phyloP scores from a whole-genome alignment of 1,284 basidiomycete genomes.

The Tilletia setariae region DNA sequence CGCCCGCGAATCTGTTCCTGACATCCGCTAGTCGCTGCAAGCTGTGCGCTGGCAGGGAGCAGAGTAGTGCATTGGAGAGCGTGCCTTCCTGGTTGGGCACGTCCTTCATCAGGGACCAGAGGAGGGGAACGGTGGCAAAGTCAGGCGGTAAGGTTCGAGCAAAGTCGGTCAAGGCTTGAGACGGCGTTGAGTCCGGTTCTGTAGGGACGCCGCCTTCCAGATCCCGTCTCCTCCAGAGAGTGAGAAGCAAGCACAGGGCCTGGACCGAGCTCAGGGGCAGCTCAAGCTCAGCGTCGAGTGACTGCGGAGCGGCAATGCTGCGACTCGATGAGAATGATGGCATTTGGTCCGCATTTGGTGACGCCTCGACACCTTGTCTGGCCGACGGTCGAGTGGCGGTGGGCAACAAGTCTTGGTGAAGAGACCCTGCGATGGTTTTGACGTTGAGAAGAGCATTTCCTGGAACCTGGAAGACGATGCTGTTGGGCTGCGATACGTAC shows the following conservation, averaged over 20 bases:
- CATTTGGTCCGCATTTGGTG: not conserved
- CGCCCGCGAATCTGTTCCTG: not conserved
- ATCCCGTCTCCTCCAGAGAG: not conserved
- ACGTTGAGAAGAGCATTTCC: constrained; percentile 3
- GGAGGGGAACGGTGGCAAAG: not conserved
- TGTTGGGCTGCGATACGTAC: not conserved
- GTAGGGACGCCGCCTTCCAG: not conserved
- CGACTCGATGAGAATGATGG: not conserved
- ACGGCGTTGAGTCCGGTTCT: not conserved
- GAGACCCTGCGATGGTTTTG: not conserved
- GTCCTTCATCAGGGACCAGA: not conserved
- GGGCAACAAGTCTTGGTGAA: constrained; percentile 1
- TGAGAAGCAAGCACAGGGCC: not conserved
- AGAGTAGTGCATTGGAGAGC: not conserved
- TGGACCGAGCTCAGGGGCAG: constrained; percentile 8
- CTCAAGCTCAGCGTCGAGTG: not conserved
- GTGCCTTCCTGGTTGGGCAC: not conserved
- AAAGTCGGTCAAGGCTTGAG: not conserved
- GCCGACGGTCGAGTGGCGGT: not conserved
- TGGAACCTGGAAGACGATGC: constrained; percentile 7
- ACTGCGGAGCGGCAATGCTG: not conserved
- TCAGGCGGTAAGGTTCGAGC: not conserved
- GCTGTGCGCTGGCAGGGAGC: not conserved
- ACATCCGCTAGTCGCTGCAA: not conserved
- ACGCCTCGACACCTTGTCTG: not conserved